phyloP scores from a whole-genome alignment of 768 basidiomycete genomes.

The Lactarius pseudohatsudake region DNA sequence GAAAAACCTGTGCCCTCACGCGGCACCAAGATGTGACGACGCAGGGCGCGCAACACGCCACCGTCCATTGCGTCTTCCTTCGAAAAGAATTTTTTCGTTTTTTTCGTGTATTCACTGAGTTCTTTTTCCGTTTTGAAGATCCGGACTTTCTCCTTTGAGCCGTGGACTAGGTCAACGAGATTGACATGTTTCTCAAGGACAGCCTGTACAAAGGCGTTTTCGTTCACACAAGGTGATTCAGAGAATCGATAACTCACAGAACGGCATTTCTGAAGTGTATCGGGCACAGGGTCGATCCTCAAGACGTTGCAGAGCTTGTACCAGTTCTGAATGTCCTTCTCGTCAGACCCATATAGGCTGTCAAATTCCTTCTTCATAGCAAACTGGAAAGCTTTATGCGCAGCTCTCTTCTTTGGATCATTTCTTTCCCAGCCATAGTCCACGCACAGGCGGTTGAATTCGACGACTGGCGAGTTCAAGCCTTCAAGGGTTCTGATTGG shows the following conservation, averaged over 20 bases:
- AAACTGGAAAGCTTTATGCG: not conserved
- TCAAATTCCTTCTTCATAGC: conserved; percentile 29
- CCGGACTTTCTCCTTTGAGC: conserved; percentile 1
- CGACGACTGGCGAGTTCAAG: conserved; percentile 9
- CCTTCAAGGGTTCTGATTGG: conserved; percentile 6
- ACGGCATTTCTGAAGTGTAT: conserved; percentile 5
- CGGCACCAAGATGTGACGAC: conserved; percentile 32
- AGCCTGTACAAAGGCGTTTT: not conserved
- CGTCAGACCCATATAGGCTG: conserved; percentile 27
- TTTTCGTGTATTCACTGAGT: conserved; percentile 14
- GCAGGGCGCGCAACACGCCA: conserved; percentile 34
- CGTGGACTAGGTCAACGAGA: conserved; percentile 24
- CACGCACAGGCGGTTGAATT: conserved; percentile 23
- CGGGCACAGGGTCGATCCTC: conserved; percentile 22
- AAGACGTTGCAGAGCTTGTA: conserved; percentile 23
- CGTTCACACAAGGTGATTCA: not conserved
- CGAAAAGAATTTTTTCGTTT: conserved; percentile 28
- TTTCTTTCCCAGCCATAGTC: not conserved
- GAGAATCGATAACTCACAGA: conserved; percentile 1
- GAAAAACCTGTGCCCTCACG: too few species aligned
- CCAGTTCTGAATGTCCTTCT: conserved; percentile 26
- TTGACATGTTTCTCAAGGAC: conserved; percentile 24
- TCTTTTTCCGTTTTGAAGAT: not conserved
- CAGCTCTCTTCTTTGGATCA: not conserved
- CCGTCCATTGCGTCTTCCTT: conserved; percentile 34